These are phyloP conservation scores for Pseudomonodictys pantanalensis DNA, from an alignment of 495 filamentous ascomycete species.

Conservation along the genomic window DNA sequence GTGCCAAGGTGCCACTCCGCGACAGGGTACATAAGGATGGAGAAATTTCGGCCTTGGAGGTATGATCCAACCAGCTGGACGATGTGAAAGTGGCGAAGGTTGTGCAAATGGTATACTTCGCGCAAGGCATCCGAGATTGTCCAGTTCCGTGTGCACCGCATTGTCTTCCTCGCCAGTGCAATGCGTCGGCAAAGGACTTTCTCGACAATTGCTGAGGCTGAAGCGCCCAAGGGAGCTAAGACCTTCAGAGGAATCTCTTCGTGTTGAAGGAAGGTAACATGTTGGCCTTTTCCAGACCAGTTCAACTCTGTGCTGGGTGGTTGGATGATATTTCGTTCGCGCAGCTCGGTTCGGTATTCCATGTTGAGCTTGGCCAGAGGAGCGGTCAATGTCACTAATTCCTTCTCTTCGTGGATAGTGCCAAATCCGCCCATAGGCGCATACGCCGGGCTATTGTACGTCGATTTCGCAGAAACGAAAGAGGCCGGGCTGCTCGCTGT, in stretches of 20 bases:
- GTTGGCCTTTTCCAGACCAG: conserved; percentile 22
- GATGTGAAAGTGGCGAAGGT: conserved; percentile 25
- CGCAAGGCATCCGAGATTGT: conserved; percentile 7
- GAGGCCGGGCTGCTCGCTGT: not conserved
- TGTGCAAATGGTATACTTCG: conserved; percentile 27
- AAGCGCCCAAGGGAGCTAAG: not conserved
- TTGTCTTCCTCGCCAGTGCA: conserved; percentile 26
- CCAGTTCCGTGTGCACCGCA: conserved; percentile 7
- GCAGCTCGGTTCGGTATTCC: not conserved
- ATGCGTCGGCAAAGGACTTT: conserved; percentile 25
- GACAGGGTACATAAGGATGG: conserved; percentile 28
- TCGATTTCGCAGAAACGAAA: not conserved
- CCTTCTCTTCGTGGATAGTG: not conserved
- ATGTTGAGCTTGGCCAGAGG: not conserved
- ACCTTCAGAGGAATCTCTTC: conserved; percentile 6
- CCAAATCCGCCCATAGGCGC: not conserved
- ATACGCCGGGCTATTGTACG: not conserved
- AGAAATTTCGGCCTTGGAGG: conserved; percentile 3
- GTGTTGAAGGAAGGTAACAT: not conserved
- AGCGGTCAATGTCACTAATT: no score
- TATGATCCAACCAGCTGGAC: conserved; percentile 27
- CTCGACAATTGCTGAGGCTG: conserved; percentile 12
- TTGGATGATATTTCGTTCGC: not conserved
- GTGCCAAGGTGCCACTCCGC: conserved; percentile 13
- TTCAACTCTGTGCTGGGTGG: not conserved